Evolutionary conservation across 805 yeast genomes (phyloP), one percentile per base, ranked within the genome.

Genomic region (Ogataea glucozyma): DNA sequence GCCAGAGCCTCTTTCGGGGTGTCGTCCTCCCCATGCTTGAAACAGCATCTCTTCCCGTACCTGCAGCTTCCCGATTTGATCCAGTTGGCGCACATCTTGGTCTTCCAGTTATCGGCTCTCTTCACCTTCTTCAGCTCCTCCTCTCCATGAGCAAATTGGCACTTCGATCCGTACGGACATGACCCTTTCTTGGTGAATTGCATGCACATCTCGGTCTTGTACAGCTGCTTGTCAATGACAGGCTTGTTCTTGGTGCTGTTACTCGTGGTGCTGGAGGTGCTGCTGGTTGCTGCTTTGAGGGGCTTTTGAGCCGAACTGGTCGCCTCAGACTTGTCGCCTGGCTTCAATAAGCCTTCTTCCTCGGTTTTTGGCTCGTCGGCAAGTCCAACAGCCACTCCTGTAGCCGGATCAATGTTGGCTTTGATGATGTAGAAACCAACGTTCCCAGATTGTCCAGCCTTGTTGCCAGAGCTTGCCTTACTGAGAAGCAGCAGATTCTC

Each of bases 131-230:
- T 87, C 54, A 89, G 70, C 63, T 89, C 97, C 41, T 75, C 67
- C 29, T 76, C 72, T 14, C 97, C 97, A 60, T 89, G 97, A 5
- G 97, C 97, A 73, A 89, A 89, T 67, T 89, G 97, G 64, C 97
- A 89, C 69, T 89, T 89, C 51, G 77, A 75, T 2, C 95, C 96
- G 61, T 89, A 89, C 12, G 95, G 96, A 62, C 97, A 89, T 39
- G 63, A 57, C 18, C 86, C 85, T 18, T 81, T 80, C 51, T 79
- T 75, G 58, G 80, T 77, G 61, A 74, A 89, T 19, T 90, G 83
- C 29, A 82, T 84, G 64, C 97, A 89, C 43, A 90, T 72, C 64
- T 89, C 97, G 0, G 97, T 90, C 67, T 89, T 89, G 76, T 88
- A 89, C 29, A 89, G 72, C 51, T 78, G 84, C 23, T 86, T 81